Evolutionary conservation across 305 asterid species (phyloP).

Genomic region (Nicotiana rustica): DNA sequence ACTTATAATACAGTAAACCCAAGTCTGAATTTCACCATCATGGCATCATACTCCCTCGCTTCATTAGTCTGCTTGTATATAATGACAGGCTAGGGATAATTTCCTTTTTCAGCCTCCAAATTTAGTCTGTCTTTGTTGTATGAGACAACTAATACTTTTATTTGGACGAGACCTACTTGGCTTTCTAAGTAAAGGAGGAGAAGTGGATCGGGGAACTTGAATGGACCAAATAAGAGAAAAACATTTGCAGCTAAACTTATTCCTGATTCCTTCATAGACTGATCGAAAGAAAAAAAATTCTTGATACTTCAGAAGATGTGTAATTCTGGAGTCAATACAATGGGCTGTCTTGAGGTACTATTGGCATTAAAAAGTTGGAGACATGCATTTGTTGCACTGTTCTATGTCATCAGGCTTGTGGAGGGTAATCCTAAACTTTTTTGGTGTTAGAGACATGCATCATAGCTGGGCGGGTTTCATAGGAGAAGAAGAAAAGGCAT

Average conservation of each 20-base stretch:
- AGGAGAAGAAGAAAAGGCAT: no score
- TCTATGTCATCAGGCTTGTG: no score
- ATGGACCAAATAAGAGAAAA: not conserved
- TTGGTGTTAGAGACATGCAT: no score
- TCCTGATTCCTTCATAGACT: not conserved
- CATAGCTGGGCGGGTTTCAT: no score
- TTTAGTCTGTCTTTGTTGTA: not conserved
- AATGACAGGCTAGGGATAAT: not conserved
- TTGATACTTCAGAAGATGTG: not conserved
- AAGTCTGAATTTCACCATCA: conserved; percentile 15
- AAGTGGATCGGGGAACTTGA: not conserved
- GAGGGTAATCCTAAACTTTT: no score
- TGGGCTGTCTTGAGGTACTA: not conserved
- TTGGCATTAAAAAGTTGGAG: not conserved
- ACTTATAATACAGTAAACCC: not conserved
- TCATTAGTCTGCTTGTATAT: conserved; percentile 18
- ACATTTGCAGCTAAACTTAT: not conserved
- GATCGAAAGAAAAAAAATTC: not conserved
- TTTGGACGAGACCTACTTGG: conserved; percentile 1
- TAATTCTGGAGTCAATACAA: not conserved
- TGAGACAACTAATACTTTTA: not conserved
- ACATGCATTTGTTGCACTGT: no score
- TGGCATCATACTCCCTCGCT: not conserved
- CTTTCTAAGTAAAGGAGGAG: conserved; percentile 15
- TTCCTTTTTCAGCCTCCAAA: not conserved